phyloP scores from a whole-genome alignment of 2,329 filamentous ascomycete species.

The Chrysoporthe deuterocubensis region DNA sequence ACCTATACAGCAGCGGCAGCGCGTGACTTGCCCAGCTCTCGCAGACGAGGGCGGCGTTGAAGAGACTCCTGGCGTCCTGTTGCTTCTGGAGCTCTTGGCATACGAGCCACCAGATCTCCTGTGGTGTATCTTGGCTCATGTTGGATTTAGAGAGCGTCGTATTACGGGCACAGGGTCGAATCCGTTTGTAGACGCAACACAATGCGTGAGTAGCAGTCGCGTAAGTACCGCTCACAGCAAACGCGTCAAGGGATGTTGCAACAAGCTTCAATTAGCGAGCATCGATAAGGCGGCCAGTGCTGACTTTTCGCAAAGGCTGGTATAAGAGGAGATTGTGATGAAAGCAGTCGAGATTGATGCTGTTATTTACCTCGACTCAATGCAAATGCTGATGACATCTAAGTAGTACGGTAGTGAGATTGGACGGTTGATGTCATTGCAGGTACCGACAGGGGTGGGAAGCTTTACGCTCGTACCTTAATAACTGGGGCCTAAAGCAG shows the following conservation, averaged over 20 bases:
- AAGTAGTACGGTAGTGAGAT: background rate
- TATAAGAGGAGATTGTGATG: background rate
- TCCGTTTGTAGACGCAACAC: background rate
- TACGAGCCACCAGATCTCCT: slow-evolving; percentile 65
- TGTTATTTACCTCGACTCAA: background rate
- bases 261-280: background rate
- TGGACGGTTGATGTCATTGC: slow-evolving; percentile 8
- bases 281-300: background rate
- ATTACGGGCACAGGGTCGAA: background rate
- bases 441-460: slow-evolving; percentile 4
- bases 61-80: slow-evolving; percentile 64
- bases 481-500: background rate
- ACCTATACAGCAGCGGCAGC: slow-evolving; percentile 67
- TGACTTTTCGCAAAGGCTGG: background rate
- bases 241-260: background rate
- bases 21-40: slow-evolving; percentile 62
- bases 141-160: background rate
- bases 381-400: background rate
- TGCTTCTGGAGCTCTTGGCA: slow-evolving; percentile 61
- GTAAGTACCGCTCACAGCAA: background rate
- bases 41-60: slow-evolving; percentile 59
- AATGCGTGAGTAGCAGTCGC: background rate
- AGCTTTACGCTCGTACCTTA: background rate
- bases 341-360: background rate
- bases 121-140: slow-evolving; percentile 44